A percentile compares a stretch with the other conserved stretches of the same genome.
These are phyloP conservation scores for Apiospora phragmitis DNA, from an alignment of 2,329 filamentous ascomycete species.

Conservation along the genomic window DNA sequence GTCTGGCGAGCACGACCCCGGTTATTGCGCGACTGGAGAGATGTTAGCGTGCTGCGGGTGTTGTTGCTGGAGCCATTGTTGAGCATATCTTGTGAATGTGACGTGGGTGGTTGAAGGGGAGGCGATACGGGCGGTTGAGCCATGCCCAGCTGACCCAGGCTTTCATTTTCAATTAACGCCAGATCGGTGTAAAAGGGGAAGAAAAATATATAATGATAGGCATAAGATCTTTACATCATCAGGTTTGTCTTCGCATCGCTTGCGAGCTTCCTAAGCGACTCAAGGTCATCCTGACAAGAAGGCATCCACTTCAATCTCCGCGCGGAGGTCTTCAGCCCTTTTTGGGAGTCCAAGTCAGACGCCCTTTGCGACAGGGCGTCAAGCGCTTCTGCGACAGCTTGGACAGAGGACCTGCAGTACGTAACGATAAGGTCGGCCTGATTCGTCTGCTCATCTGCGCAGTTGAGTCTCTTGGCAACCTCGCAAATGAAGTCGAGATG, in stretches of 20 bases:
- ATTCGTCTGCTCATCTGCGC: neutral
- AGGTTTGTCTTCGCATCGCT: neutral
- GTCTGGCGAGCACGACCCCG: neutral
- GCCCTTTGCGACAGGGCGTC: neutral
- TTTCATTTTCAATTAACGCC: neutral
- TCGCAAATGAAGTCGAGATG: neutral
- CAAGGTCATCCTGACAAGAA: neutral
- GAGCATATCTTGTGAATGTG: neutral
- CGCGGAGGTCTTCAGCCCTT: neutral
- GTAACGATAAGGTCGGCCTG: neutral
- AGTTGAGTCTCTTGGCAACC: neutral
- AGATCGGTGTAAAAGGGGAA: neutral
- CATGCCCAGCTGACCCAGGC: neutral
- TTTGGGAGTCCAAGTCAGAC: neutral
- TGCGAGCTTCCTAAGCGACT: neutral
- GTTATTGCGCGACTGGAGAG: too few relatives aligned
- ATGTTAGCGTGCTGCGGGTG: accelerated
- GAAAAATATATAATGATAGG: neutral
- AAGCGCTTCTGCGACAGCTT: neutral
- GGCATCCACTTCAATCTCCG: neutral
- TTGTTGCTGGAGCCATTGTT: too few relatives aligned
- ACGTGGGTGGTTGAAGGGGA: neutral
- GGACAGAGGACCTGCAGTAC: neutral
- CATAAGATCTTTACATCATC: neutral
- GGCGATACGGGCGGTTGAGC: too few relatives aligned